These are phyloP conservation scores for Candida nitratophila DNA, from an alignment of 805 yeast genomes.

Conservation along the genomic window DNA sequence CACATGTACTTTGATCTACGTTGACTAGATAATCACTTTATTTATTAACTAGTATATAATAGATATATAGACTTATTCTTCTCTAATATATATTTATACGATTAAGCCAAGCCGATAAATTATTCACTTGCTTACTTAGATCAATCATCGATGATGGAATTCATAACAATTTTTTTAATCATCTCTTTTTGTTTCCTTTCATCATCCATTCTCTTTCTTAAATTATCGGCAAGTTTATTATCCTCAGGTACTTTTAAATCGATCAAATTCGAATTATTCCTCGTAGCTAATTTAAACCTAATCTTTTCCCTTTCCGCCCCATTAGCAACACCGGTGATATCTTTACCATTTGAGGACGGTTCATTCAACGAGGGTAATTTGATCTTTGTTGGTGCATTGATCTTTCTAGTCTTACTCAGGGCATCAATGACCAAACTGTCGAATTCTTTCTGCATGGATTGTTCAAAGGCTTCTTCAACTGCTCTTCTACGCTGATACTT, in stretches of 20 bases:
- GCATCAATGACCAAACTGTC: constrained; percentile 22
- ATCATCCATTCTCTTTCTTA: constrained; percentile 31
- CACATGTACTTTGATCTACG: constrained; percentile 70
- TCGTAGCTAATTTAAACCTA: constrained; percentile 31
- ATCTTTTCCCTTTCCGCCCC: constrained; percentile 44
- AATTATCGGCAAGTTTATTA: constrained; percentile 45
- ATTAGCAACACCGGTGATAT: not conserved
- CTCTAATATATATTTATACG: too few species aligned
- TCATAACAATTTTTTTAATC: constrained; percentile 48
- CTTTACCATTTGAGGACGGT: not conserved
- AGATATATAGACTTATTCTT: too few species aligned
- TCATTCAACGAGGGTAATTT: not conserved
- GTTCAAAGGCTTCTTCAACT: not conserved
- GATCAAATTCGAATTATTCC: not conserved
- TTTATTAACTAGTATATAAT: not conserved
- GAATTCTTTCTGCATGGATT: not conserved
- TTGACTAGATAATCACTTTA: constrained; percentile 21
- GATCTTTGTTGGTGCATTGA: not conserved
- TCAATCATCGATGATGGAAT: constrained; percentile 3
- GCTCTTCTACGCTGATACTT: constrained; percentile 35
- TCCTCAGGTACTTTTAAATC: constrained; percentile 32
- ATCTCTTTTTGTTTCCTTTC: constrained; percentile 44
- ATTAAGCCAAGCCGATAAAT: too few species aligned
- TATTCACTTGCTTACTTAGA: not conserved
- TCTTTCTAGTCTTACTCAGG: not conserved